Base-by-base conservation (phyloP, 805 yeast genomes). In the Dipodascus albidus region DNA sequence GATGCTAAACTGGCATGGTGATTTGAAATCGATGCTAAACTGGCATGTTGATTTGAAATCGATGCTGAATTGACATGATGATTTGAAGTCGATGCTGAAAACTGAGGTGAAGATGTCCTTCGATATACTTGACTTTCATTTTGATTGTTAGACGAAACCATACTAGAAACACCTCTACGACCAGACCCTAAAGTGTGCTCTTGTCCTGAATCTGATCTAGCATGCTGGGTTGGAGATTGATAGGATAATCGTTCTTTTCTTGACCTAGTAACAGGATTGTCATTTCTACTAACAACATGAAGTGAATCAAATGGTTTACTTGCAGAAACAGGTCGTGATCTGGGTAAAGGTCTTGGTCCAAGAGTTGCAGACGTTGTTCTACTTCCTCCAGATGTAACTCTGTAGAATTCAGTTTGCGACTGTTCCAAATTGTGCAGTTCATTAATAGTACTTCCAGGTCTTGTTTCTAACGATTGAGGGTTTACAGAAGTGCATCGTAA, bases 391-490 rank as follows among this genome's bases (percentile, higher is more conserved):
- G 17, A 15, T 14, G 27, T 14, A 11, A 17, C 27, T 47, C 24
- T 20, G 22, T 21, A 47, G 22, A 24, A n/a, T 17, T 47, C 27
- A 21, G 50, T 23, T 20, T 22, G 17, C 27, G 23, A 24, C 15
- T 20, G 17, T 20, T 15, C n/a, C 19, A 17, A 4, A 14, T 23
- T 15, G 50, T 23, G 11, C 24, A n/a, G 8, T 9, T n/a, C 27
- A 47, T n/a, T n/a, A 27, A 47, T 15, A 44, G 44, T 23, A 49
- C 51, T 33, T 14, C 51, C 35, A 49, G 33, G 41, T 49, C 51
- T 4, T 20, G 44, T 11, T 14, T 38, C 44, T 27, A 17, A 47
- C 23, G 21, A 24, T 4, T 8, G 41, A 14, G 22, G 23, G 17
- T 14, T 17, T 6, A 50, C 48, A 17, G 23, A n/a, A 21, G 24